Conservation (phyloP, 208 protist genomes). For the Acanthamoeba healyi region DNA sequence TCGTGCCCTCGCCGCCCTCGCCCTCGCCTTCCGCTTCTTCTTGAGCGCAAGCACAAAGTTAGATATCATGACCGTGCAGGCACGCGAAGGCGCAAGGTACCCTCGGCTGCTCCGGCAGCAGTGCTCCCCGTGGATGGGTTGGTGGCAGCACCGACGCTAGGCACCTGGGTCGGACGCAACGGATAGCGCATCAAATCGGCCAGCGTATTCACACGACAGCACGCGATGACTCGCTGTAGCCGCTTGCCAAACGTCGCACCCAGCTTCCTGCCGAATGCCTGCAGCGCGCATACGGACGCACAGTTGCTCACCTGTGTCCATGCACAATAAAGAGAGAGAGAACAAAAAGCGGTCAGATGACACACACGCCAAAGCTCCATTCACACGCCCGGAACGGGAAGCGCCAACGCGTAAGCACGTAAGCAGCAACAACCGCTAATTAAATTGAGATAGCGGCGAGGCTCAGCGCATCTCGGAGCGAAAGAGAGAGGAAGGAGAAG, state of each 20-base stretch:
- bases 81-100: too few relatives aligned
- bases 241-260: conserved; percentile 26
- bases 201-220: background rate
- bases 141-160: conserved; percentile 3
- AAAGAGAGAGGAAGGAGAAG: background rate
- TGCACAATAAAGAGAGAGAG: background rate
- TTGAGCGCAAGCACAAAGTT: background rate
- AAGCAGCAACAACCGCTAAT: too few relatives aligned
- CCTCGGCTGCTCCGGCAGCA: background rate
- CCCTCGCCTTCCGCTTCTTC: background rate
- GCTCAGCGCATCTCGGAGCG: too few relatives aligned
- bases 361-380: background rate
- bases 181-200: conserved; percentile 20
- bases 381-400: background rate
- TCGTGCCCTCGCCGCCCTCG: background rate
- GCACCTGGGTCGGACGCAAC: conserved; percentile 8
- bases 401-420: too few relatives aligned
- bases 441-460: too few relatives aligned
- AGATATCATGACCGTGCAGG: too few relatives aligned
- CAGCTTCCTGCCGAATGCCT: background rate
- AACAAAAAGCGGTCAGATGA: too few relatives aligned
- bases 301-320: background rate
- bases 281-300: background rate
- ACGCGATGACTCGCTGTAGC: conserved; percentile 12
- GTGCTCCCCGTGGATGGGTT: conserved; percentile 24